Percentiles rank a stretch among this genome's conserved stretches.
Evolutionary conservation across 2,329 filamentous ascomycete genomes (phyloP).

Genomic region (Beauveria pseudobassiana): DNA sequence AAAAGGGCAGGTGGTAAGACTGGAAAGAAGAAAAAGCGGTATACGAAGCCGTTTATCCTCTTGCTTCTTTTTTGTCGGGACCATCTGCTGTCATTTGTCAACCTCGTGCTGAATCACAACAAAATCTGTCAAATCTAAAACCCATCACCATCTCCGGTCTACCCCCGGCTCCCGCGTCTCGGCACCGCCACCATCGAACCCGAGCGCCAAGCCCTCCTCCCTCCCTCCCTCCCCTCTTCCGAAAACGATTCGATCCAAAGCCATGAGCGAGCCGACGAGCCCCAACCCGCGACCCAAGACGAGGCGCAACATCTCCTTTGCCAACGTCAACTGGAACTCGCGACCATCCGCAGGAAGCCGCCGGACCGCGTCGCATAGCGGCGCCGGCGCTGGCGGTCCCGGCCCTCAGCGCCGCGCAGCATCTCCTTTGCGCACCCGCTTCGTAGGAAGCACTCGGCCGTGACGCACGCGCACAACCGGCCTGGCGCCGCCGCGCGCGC

Average conservation of each 20-base stretch:
- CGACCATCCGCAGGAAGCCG: neutral
- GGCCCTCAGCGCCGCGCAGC: neutral
- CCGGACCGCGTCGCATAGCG: neutral
- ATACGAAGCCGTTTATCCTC: neutral
- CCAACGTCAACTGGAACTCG: neutral
- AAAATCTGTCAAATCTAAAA: neutral
- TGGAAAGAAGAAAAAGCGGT: neutral
- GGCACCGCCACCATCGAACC: neutral
- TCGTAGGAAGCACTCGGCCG: neutral
- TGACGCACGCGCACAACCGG: neutral
- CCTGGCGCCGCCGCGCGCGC: constrained; percentile 3
- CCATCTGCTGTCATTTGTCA: too few species aligned
- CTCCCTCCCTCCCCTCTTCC: neutral
- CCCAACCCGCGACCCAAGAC: constrained; percentile 8
- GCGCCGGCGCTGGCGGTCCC: neutral
- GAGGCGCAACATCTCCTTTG: constrained; percentile 9
- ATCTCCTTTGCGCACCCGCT: constrained; percentile 9
- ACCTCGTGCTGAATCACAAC: too few species aligned
- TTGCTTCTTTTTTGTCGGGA: neutral
- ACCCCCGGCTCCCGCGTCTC: neutral
- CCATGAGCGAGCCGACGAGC: constrained; percentile 1
- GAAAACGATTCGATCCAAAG: neutral
- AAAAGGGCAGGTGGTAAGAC: neutral
- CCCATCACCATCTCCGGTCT: neutral
- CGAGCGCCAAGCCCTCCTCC: neutral